These are phyloP conservation scores for Caryopteris hybrid DNA, from an alignment of 305 asterid genomes.

Conservation along the genomic window DNA sequence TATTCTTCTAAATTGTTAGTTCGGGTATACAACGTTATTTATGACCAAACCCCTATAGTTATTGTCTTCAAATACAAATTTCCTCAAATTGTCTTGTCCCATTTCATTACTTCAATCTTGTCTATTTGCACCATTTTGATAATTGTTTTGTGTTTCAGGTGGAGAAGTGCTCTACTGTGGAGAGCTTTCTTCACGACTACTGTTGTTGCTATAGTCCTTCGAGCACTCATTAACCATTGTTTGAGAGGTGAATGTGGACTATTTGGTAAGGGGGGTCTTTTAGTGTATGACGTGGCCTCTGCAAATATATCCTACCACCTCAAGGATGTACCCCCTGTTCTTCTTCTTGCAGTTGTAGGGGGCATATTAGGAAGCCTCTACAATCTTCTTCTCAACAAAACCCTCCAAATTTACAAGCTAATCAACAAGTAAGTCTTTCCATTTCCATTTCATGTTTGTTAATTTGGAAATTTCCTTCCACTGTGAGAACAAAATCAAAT, in stretches of 20 bases:
- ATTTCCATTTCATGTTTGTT: too few species aligned
- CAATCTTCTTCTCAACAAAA: slow-evolving; percentile 56
- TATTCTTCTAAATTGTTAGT: too few species aligned
- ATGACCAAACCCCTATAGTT: too few species aligned
- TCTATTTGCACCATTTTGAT: too few species aligned
- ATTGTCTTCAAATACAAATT: too few species aligned
- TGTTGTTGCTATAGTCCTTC: slow-evolving; percentile 81
- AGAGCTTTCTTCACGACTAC: slow-evolving; percentile 89
- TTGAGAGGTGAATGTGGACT: slow-evolving; percentile 87
- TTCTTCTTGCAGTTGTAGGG: slow-evolving; percentile 71
- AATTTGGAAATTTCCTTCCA: too few species aligned
- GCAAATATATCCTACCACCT: slow-evolving; percentile 63
- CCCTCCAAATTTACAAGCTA: slow-evolving; percentile 53
- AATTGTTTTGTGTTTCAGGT: too few species aligned
- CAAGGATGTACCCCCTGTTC: slow-evolving; percentile 78
- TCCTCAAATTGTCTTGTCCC: too few species aligned
- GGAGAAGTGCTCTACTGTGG: slow-evolving; percentile 93
- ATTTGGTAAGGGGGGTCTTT: slow-evolving; percentile 93
- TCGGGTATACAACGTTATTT: too few species aligned
- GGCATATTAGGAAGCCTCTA: slow-evolving; percentile 78
- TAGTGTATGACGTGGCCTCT: slow-evolving; percentile 85
- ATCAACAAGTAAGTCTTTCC: slow-evolving; percentile 49
- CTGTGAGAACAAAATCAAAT: too few species aligned
- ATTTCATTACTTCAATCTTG: too few species aligned
- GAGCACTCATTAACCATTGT: slow-evolving; percentile 77